These are phyloP conservation scores for Citrus inodora DNA, from an alignment of 345 rosid genomes.

Conservation along the genomic window DNA sequence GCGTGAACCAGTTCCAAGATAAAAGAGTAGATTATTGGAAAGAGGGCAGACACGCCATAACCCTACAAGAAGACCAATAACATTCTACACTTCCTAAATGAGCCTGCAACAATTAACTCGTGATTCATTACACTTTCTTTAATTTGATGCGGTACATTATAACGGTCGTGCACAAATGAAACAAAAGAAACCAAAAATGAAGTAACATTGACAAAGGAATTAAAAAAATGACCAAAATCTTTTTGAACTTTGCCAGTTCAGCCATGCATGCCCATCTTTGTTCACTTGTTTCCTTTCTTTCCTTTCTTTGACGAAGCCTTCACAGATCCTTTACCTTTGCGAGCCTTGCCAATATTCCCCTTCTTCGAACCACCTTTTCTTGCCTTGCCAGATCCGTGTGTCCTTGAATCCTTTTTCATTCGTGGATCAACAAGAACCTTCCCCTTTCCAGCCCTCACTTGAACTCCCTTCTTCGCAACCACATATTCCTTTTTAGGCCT, in stretches of 20 bases:
- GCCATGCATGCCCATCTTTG: slow-evolving; percentile 23
- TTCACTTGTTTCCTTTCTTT: slow-evolving; percentile 36
- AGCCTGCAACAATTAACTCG: not conserved
- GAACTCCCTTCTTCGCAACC: slow-evolving; percentile 91
- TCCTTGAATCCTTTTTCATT: slow-evolving; percentile 79
- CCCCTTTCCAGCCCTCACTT: slow-evolving; percentile 75
- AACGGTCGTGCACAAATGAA: not conserved
- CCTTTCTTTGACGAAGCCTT: slow-evolving; percentile 44
- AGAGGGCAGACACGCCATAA: no score
- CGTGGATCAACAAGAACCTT: slow-evolving; percentile 80
- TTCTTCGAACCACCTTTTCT: slow-evolving; percentile 58
- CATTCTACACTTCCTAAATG: no score
- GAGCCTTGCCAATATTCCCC: slow-evolving; percentile 43
- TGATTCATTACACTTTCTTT: not conserved
- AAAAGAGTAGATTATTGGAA: no score
- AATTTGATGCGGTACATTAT: not conserved
- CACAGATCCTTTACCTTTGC: slow-evolving; percentile 38
- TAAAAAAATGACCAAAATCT: not conserved
- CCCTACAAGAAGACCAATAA: no score
- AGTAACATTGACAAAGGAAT: not conserved
- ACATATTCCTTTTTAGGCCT: slow-evolving; percentile 74
- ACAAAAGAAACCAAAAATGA: not conserved
- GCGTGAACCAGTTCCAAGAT: no score
- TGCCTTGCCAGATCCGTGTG: slow-evolving; percentile 44
- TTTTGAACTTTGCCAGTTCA: not conserved